Conservation (phyloP, 2,329 filamentous ascomycete genomes). For the Aspergillus pseudonomiae region DNA sequence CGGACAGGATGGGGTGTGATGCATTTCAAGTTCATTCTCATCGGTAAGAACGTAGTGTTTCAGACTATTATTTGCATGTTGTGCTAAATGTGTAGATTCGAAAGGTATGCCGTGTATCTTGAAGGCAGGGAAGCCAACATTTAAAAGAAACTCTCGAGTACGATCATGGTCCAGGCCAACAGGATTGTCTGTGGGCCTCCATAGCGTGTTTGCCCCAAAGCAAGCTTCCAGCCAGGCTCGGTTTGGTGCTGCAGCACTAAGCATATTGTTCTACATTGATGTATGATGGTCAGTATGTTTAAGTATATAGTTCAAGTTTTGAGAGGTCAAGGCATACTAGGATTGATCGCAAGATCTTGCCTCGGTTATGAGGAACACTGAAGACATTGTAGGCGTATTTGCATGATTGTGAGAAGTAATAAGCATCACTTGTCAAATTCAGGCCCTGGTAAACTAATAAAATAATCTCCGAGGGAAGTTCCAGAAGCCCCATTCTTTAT, state of each 20-base stretch:
- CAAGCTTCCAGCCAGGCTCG: background rate
- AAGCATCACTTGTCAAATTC: background rate
- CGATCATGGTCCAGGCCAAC: background rate
- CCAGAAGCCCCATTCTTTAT: background rate
- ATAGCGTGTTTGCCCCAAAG: background rate
- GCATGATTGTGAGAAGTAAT: background rate
- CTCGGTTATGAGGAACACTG: background rate
- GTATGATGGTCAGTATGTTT: background rate
- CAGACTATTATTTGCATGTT: background rate
- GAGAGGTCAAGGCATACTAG: background rate
- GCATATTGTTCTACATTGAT: background rate
- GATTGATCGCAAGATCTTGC: background rate
- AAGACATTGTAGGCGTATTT: background rate
- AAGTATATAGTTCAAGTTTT: background rate
- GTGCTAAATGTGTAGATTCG: background rate
- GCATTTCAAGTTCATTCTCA: background rate
- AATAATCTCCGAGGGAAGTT: background rate
- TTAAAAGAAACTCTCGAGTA: background rate
- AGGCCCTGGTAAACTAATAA: background rate
- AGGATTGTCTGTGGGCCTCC: background rate
- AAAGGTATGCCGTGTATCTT: background rate
- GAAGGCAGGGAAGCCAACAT: background rate
- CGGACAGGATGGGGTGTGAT: background rate
- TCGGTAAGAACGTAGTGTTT: background rate
- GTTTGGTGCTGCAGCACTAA: background rate